Conservation (phyloP, 1,284 basidiomycete genomes). For the Peniophora sp. region DNA sequence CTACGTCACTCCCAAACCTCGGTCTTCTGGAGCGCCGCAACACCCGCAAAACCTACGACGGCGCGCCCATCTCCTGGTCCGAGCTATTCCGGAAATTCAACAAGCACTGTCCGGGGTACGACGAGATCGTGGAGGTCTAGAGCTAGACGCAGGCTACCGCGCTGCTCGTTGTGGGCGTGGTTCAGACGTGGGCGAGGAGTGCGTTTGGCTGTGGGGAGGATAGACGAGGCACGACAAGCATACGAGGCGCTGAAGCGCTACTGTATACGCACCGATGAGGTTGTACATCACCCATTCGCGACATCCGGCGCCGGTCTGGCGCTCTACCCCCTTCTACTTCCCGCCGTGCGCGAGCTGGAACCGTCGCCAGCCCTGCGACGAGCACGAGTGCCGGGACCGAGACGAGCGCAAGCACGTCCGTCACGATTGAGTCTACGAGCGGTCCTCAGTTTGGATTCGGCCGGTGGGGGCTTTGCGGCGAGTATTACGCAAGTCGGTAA, state of each 20-base stretch:
- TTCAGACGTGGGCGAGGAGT: conserved; percentile 45
- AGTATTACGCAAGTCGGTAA: conserved; percentile 47
- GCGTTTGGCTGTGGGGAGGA: conserved; percentile 44
- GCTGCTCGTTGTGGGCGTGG: conserved; percentile 46
- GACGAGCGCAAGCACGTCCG: conserved; percentile 27
- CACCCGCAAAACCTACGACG: conserved; percentile 62
- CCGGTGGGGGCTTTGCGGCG: too few relatives aligned
- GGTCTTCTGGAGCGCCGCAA: conserved; percentile 55
- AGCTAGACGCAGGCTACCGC: conserved; percentile 60
- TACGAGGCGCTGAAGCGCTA: conserved; percentile 43
- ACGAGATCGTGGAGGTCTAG: conserved; percentile 56
- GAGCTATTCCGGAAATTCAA: conserved; percentile 80
- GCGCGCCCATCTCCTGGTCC: conserved; percentile 57
- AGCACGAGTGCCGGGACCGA: conserved; percentile 27
- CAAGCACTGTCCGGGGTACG: conserved; percentile 66
- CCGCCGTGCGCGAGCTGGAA: too few relatives aligned
- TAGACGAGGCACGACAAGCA: conserved; percentile 42
- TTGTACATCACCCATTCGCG: too few relatives aligned
- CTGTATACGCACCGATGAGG: too few relatives aligned
- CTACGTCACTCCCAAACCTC: conserved; percentile 58
- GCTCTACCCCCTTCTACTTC: too few relatives aligned
- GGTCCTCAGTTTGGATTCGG: too few relatives aligned
- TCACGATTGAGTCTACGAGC: too few relatives aligned
- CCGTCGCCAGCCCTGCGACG: too few relatives aligned
- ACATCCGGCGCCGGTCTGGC: too few relatives aligned